Percentiles rank a stretch among this genome's conserved stretches.
Conservation (phyloP, 2,329 filamentous ascomycete species). For the Ceratocystis lukuohia region DNA sequence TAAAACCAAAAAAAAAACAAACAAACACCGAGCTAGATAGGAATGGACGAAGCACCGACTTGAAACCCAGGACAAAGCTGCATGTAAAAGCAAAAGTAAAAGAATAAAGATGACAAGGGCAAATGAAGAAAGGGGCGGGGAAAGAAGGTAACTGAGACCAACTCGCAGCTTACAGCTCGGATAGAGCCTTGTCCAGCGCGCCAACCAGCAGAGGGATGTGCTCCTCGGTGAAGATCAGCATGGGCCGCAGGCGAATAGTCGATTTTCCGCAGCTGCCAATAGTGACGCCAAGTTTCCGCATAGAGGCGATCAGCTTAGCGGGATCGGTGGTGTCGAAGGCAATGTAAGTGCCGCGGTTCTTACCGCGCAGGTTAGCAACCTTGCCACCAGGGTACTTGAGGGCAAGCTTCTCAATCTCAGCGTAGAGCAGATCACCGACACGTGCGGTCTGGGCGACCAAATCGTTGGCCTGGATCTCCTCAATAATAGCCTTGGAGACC, state of each 20-base stretch:
- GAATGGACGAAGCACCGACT: not conserved
- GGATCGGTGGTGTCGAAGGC: constrained; percentile 62
- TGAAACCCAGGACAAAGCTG: constrained; percentile 1
- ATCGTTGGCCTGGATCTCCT: constrained; percentile 62
- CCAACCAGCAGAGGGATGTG: constrained; percentile 32
- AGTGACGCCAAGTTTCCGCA: constrained; percentile 61
- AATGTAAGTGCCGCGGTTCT: constrained; percentile 56
- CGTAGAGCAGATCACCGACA: constrained; percentile 56
- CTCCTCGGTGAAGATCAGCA: constrained; percentile 67
- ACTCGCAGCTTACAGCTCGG: constrained; percentile 11
- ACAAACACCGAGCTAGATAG: constrained; percentile 1
- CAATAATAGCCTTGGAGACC: constrained; percentile 73
- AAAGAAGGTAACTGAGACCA: too few species aligned
- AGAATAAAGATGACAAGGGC: not conserved
- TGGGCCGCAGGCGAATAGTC: constrained; percentile 61
- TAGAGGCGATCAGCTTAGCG: constrained; percentile 51
- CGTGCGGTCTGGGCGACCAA: constrained; percentile 65
- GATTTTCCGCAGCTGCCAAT: constrained; percentile 60
- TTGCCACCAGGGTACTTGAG: constrained; percentile 50
- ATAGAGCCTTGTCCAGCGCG: constrained; percentile 17
- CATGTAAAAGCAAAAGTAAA: not conserved
- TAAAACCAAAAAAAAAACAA: not conserved
- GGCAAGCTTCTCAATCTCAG: constrained; percentile 48
- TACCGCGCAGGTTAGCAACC: constrained; percentile 61
- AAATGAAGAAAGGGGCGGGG: not conserved